These are phyloP conservation scores for Taxawa tesnikishii DNA, from an alignment of 2,329 filamentous ascomycete species.

Conservation along the genomic window DNA sequence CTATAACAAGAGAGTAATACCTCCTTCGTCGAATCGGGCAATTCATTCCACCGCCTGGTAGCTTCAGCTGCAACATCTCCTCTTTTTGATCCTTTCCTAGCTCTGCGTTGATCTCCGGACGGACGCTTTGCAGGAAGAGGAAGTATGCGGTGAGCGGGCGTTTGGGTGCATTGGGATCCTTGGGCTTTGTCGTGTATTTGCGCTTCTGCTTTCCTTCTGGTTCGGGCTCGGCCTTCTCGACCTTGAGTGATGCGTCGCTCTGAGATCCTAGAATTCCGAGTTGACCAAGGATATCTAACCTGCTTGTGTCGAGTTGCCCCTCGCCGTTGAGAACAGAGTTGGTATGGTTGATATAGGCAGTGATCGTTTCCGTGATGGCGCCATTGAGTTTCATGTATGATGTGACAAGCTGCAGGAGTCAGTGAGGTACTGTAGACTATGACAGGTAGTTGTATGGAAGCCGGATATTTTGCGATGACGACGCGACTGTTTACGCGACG, in stretches of 20 bases:
- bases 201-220: constrained; percentile 17
- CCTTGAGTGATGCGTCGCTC: neutral
- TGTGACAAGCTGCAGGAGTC: constrained; percentile 52
- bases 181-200: constrained; percentile 34
- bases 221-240: constrained; percentile 6
- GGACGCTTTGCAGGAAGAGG: constrained; percentile 81
- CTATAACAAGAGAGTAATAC: constrained; percentile 26
- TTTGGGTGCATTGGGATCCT: constrained; percentile 88
- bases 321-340: constrained; percentile 59
- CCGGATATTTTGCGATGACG: constrained; percentile 3
- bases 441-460: neutral
- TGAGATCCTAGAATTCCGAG: constrained; percentile 1
- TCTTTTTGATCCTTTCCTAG: constrained; percentile 59
- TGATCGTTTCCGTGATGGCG: constrained; percentile 65
- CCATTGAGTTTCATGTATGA: constrained; percentile 69
- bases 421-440: constrained; percentile 25
- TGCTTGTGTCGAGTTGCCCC: constrained; percentile 14
- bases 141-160: constrained; percentile 90
- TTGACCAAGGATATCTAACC: constrained; percentile 4
- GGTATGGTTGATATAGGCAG: constrained; percentile 79
- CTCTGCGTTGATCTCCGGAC: constrained; percentile 58
- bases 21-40: constrained; percentile 61
- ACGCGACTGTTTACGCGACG: constrained; percentile 8
- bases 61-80: constrained; percentile 82
- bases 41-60: constrained; percentile 71